These are phyloP conservation scores for Penicillium freii DNA, from an alignment of 2,329 filamentous ascomycete species.

Conservation along the genomic window DNA sequence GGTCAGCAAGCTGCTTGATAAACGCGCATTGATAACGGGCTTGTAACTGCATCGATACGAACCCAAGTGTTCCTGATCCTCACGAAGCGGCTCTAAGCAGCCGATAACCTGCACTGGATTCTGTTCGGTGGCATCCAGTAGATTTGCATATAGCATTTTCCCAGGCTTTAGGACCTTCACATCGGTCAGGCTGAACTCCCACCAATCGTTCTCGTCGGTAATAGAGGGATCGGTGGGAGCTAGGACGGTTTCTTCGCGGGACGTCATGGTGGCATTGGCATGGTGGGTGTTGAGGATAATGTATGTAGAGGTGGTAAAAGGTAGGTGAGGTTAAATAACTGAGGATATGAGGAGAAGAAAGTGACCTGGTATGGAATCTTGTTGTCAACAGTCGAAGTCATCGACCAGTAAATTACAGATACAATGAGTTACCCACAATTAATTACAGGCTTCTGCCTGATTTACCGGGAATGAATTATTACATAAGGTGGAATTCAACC, in stretches of 20 bases:
- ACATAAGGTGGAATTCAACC: background rate
- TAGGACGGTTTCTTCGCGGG: conserved; percentile 48
- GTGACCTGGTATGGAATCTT: conserved; percentile 12
- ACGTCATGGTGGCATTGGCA: conserved; percentile 43
- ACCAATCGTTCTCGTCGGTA: conserved; percentile 56
- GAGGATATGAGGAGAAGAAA: conserved; percentile 3
- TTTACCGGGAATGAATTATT: background rate
- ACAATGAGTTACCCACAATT: conserved; percentile 13
- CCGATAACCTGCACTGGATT: conserved; percentile 58
- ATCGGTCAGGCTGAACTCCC: conserved; percentile 57
- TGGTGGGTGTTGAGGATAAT: conserved; percentile 24
- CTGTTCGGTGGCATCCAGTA: conserved; percentile 55
- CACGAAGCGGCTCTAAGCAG: conserved; percentile 47
- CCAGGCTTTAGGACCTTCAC: conserved; percentile 53
- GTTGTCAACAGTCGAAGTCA: conserved; percentile 12
- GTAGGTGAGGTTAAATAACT: background rate
- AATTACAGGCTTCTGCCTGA: conserved; percentile 7
- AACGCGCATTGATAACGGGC: conserved; percentile 10
- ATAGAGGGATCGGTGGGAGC: conserved; percentile 45
- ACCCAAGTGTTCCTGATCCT: conserved; percentile 46
- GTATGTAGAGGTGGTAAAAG: background rate
- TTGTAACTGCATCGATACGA: conserved; percentile 18
- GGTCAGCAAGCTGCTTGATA: conserved; percentile 12
- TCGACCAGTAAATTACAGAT: conserved; percentile 22
- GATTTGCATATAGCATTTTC: conserved; percentile 51